These are phyloP conservation scores for Bertia moriformis DNA, from an alignment of 2,329 filamentous ascomycete genomes.

Conservation along the genomic window DNA sequence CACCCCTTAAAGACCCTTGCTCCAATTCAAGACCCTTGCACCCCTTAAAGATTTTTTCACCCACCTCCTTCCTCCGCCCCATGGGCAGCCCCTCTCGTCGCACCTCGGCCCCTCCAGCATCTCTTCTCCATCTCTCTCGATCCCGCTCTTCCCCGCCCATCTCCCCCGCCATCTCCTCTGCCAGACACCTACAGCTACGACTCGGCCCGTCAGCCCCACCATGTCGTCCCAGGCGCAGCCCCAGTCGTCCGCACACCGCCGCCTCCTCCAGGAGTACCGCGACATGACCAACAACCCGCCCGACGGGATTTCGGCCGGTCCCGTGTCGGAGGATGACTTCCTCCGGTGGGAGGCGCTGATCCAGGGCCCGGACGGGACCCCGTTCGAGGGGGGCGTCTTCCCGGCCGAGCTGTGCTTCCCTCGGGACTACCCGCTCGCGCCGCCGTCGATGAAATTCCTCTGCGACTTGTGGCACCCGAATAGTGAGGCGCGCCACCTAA, in stretches of 20 bases:
- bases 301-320: conserved; percentile 96
- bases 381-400: conserved; percentile 91
- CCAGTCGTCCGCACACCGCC: conserved; percentile 52
- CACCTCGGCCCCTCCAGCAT: background rate
- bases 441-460: conserved; percentile 89
- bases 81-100: no score
- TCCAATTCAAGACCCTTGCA: no score
- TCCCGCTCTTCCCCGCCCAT: background rate
- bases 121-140: background rate
- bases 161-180: background rate
- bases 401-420: conserved; percentile 90
- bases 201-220: background rate
- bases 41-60: no score
- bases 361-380: conserved; percentile 85
- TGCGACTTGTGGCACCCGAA: conserved; percentile 95
- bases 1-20: no score
- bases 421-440: conserved; percentile 85
- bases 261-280: conserved; percentile 92
- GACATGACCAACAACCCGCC: conserved; percentile 84
- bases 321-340: conserved; percentile 84
- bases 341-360: conserved; percentile 94
- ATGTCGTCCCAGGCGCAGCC: no score
- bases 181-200: background rate
- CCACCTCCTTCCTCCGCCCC: no score
- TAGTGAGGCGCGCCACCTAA: conserved; percentile 40